Percentiles rank a stretch among this genome's conserved stretches.
phyloP scores from a whole-genome alignment of 345 rosid species.

The Psidium friedrichsthalianum region DNA sequence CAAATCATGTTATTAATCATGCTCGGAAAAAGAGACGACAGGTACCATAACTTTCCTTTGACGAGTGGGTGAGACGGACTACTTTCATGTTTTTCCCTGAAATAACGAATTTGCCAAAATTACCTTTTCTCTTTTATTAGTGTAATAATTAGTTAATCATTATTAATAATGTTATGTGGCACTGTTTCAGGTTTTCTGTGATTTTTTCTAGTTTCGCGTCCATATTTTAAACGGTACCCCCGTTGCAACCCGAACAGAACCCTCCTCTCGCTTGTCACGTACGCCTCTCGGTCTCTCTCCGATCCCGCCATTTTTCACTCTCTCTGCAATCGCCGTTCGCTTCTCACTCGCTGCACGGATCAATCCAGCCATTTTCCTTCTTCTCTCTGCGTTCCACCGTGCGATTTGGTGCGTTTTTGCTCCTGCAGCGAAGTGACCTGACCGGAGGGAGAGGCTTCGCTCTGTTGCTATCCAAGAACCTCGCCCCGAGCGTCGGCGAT shows the following conservation, averaged over 20 bases:
- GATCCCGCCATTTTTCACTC: neutral
- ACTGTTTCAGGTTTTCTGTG: too few species aligned
- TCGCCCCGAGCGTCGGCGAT: neutral
- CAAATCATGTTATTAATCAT: too few species aligned
- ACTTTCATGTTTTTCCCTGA: too few species aligned
- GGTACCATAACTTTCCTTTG: too few species aligned
- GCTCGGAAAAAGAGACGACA: too few species aligned
- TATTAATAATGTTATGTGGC: too few species aligned
- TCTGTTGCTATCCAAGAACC: neutral
- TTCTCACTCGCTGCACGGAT: neutral
- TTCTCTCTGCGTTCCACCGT: neutral
- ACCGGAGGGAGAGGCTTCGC: neutral
- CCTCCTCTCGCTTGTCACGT: neutral
- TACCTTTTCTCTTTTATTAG: too few species aligned
- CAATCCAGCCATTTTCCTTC: neutral
- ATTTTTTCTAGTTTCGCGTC: too few species aligned
- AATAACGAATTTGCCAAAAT: too few species aligned
- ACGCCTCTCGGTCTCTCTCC: neutral
- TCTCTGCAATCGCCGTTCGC: neutral
- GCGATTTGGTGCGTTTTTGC: neutral
- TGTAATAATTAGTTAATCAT: too few species aligned
- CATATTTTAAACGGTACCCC: neutral
- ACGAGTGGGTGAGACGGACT: too few species aligned
- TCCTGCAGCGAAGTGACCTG: neutral
- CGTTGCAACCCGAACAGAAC: neutral